These are phyloP conservation scores for Nannochloropsis salina DNA, from an alignment of 108 stramenopile genomes.

Conservation along the genomic window DNA sequence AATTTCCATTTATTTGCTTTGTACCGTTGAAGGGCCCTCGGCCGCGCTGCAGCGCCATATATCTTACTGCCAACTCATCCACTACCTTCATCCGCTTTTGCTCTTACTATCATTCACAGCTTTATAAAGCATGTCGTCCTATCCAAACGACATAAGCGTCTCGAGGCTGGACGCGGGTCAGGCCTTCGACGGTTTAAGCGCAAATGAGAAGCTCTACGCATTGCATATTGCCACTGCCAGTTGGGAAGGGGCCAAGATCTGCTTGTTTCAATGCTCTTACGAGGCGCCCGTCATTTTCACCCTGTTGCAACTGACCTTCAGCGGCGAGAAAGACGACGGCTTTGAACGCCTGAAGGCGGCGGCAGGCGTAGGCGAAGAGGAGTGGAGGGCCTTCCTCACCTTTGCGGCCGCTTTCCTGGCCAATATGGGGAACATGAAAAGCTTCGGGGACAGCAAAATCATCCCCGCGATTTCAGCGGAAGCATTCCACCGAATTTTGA, in stretches of 20 bases:
- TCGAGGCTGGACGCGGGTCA: not conserved
- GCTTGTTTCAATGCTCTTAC: conserved; percentile 21
- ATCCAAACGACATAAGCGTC: conserved; percentile 1
- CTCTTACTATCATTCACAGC: too few relatives aligned
- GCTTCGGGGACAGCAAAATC: conserved; percentile 10
- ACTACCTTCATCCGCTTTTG: too few relatives aligned
- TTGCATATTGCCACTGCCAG: not conserved
- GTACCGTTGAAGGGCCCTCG: too few relatives aligned
- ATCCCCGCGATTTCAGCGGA: not conserved
- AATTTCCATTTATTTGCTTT: too few relatives aligned
- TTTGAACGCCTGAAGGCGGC: not conserved
- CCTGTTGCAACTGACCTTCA: not conserved
- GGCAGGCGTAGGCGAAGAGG: not conserved
- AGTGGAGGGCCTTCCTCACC: not conserved
- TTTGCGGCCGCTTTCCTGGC: conserved; percentile 8
- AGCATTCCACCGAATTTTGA: not conserved
- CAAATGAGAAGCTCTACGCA: conserved; percentile 21
- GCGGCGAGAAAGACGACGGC: conserved; percentile 10
- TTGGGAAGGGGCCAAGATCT: conserved; percentile 21
- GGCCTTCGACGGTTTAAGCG: conserved; percentile 6
- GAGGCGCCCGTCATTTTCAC: conserved; percentile 17
- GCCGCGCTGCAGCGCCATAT: too few relatives aligned
- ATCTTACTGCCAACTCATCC: too few relatives aligned
- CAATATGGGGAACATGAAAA: conserved; percentile 21
- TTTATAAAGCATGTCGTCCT: not conserved